Conservation (phyloP, 1,139 yeast species). For the Kluyveromyces marxianus region DNA sequence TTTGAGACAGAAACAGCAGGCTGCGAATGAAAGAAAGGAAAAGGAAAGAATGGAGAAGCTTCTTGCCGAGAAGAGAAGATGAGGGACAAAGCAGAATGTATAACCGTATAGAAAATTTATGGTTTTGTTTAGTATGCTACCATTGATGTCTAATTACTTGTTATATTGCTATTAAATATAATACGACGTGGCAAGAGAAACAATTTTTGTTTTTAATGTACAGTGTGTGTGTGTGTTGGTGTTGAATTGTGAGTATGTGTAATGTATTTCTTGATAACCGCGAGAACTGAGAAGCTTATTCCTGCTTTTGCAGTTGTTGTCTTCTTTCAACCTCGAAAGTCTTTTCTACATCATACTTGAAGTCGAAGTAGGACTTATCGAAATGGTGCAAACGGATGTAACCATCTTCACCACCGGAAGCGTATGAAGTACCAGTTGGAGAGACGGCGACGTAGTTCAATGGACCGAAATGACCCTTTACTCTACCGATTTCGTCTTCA, state of each 20-base stretch:
- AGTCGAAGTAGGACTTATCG: conserved; percentile 87
- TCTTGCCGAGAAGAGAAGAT: conserved; percentile 34
- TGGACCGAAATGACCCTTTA: conserved; percentile 98
- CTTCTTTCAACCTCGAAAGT: conserved; percentile 45
- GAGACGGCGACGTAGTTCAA: conserved; percentile 88
- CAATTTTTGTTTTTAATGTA: not conserved
- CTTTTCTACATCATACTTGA: conserved; percentile 86
- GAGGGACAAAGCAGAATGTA: conserved; percentile 13
- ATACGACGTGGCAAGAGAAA: not conserved
- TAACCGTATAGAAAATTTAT: not conserved
- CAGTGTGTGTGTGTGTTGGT: not conserved
- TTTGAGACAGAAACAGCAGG: conserved; percentile 80
- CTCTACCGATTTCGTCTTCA: conserved; percentile 93
- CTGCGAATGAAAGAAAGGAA: conserved; percentile 61
- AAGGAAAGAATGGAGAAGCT: conserved; percentile 30
- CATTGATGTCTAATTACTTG: not conserved
- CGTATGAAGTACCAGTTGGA: conserved; percentile 89
- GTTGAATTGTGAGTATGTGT: not conserved
- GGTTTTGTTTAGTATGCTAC: not conserved
- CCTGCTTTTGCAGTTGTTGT: conserved; percentile 4
- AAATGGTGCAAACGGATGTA: conserved; percentile 89
- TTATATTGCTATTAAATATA: not conserved
- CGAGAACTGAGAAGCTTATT: not conserved
- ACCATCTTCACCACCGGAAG: conserved; percentile 98
- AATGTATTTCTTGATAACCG: not conserved